Evolutionary conservation across 352 stramenopile species (phyloP), one percentile per base, ranked within the genome.

Genomic region (Pythium periplocum): DNA sequence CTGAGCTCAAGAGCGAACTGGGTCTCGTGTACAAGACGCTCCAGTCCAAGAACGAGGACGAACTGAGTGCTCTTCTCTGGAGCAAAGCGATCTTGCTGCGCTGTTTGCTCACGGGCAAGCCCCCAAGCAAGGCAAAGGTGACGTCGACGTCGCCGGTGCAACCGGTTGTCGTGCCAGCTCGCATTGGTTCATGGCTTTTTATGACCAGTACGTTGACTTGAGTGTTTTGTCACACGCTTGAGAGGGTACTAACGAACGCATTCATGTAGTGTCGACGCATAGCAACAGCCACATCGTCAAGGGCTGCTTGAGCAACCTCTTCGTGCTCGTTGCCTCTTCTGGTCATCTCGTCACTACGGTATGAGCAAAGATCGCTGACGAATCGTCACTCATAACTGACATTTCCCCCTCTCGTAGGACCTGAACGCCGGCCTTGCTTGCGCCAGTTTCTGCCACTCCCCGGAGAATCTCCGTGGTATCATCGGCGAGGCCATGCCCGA

Each of bases 131-230:
- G 40, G 43, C 68, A 32, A 69, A 54, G 42, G 55, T 58, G 43
- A 63, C 48, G 44, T 8, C 39, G 39, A 46, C 11, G 34, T 4
- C 44, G 5, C 42, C 26, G 33, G 31, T 48, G 37, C 42, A 55
- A 34, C 36, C 55, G 10, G 45, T 65, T 9, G 4, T 71, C 34
- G 44, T 91, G 17, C 78, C 80, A 7, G 59, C 66, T 4, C 75
- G 74, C 42, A 90, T 91, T 47, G 69, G 70, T n/a, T 64, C 69
- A 12, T 93, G 80, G 78, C 69, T 93, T 46, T 93, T 91, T 62
- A 73, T 69, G 37, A 87, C 82, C 11, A 88, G 83, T 93, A 77
- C 17, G 75, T 71, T 42, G 38, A 12, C 7, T 42, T 42, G 38
- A 42, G 7, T 8, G 12, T 54, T 36, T 37, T 43, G 34, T 37